A percentile compares a stretch with the other conserved stretches of the same genome.
Conservation (phyloP, 768 basidiomycete genomes). For the Termitomyces bulborhizus region DNA sequence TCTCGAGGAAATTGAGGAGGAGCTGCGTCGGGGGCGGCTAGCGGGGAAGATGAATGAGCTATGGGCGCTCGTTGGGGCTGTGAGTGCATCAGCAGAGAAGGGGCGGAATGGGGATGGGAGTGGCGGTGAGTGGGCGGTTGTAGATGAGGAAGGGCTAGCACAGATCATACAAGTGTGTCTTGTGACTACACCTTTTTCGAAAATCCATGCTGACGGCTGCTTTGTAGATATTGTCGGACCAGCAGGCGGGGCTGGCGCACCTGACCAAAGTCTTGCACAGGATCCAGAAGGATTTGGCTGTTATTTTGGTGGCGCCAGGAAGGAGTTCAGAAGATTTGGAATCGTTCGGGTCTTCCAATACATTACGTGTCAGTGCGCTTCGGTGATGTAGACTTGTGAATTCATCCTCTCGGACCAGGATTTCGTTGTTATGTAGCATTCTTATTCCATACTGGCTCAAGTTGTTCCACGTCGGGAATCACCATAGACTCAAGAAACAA, state of each 20-base stretch:
- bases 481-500: too few relatives aligned
- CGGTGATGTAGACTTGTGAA: slow-evolving; percentile 15
- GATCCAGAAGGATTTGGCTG: slow-evolving; percentile 56
- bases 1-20: slow-evolving; percentile 72
- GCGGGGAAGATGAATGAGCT: slow-evolving; percentile 75
- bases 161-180: slow-evolving; percentile 62
- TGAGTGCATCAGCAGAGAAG: slow-evolving; percentile 55
- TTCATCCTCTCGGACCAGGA: too few relatives aligned
- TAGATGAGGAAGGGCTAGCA: slow-evolving; percentile 77
- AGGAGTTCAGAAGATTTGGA: slow-evolving; percentile 12
- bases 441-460: too few relatives aligned
- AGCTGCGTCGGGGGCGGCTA: slow-evolving; percentile 58
- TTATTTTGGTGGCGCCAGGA: slow-evolving; percentile 49
- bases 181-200: not conserved
- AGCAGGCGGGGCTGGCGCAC: slow-evolving; percentile 77
- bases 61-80: slow-evolving; percentile 77
- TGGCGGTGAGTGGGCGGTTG: slow-evolving; percentile 69
- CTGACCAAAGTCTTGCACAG: slow-evolving; percentile 69
- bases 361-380: slow-evolving; percentile 29
- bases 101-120: slow-evolving; percentile 36
- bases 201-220: not conserved
- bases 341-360: slow-evolving; percentile 31
- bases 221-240: slow-evolving; percentile 61
- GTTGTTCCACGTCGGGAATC: too few relatives aligned
- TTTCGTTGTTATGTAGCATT: too few relatives aligned